Evolutionary conservation across 495 filamentous ascomycete species (phyloP).

Genomic region (Tuber brumale): DNA sequence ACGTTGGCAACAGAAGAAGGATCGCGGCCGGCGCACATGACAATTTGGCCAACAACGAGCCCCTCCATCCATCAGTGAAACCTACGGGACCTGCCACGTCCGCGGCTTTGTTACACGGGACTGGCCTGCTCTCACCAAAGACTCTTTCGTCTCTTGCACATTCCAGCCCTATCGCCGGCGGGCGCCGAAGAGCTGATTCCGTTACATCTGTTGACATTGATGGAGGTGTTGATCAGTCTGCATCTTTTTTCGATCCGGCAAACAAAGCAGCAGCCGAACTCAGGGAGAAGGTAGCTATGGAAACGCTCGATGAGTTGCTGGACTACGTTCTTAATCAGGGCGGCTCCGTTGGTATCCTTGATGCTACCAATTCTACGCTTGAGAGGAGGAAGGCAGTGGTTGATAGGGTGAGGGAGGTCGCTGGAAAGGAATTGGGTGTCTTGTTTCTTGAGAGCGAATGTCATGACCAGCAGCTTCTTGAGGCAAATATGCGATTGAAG

Average conservation of each 20-base stretch:
- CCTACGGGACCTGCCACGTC: constrained; percentile 25
- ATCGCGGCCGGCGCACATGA: constrained; percentile 58
- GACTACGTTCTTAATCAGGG: constrained; percentile 75
- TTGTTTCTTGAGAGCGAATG: constrained; percentile 93
- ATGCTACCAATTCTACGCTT: constrained; percentile 93
- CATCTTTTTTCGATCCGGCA: constrained; percentile 86
- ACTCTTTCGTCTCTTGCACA: constrained; percentile 9
- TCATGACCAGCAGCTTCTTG: constrained; percentile 72
- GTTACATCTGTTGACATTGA: constrained; percentile 26
- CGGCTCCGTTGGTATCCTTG: constrained; percentile 93
- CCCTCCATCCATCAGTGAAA: constrained; percentile 27
- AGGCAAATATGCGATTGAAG: constrained; percentile 96
- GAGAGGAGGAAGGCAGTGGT: constrained; percentile 76
- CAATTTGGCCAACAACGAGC: constrained; percentile 41
- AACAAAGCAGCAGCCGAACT: constrained; percentile 76
- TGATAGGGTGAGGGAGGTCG: constrained; percentile 70
- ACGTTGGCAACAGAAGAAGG: constrained; percentile 85
- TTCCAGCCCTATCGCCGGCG: constrained; percentile 15
- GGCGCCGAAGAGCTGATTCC: constrained; percentile 29
- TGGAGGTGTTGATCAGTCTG: constrained; percentile 73
- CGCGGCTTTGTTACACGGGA: constrained; percentile 35
- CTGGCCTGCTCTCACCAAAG: neutral
- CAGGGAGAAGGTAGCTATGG: constrained; percentile 83
- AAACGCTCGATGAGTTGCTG: constrained; percentile 84
- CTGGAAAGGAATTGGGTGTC: constrained; percentile 79